Percentiles rank a stretch among this genome's conserved stretches.
Conservation (phyloP, 2,329 filamentous ascomycete genomes). For the Nemania sp. region DNA sequence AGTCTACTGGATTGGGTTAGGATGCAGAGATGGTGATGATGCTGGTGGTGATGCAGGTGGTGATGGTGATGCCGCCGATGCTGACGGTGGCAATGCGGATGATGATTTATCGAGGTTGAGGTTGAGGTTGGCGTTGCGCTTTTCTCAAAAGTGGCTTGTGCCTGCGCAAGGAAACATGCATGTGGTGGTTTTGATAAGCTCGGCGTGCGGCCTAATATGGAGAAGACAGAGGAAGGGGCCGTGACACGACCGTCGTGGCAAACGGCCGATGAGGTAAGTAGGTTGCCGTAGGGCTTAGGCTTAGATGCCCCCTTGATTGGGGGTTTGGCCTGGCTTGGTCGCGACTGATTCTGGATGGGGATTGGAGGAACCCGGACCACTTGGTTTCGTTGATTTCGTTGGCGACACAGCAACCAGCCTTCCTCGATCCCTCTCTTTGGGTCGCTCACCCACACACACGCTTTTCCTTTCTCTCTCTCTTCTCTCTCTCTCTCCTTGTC, state of each 20-base stretch:
- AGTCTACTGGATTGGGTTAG: slow-evolving; percentile 8
- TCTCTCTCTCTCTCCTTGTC: slow-evolving; percentile 2
- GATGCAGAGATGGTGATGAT: background rate
- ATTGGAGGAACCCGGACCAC: slow-evolving; percentile 38
- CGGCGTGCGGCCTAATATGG: slow-evolving; percentile 33
- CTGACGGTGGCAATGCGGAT: background rate
- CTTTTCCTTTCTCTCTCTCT: slow-evolving; percentile 1
- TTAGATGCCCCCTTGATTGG: slow-evolving; percentile 26
- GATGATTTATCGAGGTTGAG: background rate
- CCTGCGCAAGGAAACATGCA: slow-evolving; percentile 13
- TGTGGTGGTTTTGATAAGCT: slow-evolving; percentile 37
- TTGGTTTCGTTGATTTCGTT: slow-evolving; percentile 30
- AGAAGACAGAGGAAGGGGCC: slow-evolving; percentile 17
- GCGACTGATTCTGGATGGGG: slow-evolving; percentile 31
- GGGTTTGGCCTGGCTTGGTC: slow-evolving; percentile 26
- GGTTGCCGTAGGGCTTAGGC: slow-evolving; percentile 27
- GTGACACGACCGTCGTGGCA: slow-evolving; percentile 35
- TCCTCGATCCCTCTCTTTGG: background rate
- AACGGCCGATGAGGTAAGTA: slow-evolving; percentile 34
- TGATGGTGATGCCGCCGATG: background rate
- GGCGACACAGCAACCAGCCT: slow-evolving; percentile 20
- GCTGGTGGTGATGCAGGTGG: background rate
- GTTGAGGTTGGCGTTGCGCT: slow-evolving; percentile 5
- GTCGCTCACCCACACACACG: background rate
- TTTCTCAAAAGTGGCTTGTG: slow-evolving; percentile 37